Base-by-base conservation (phyloP, 1,284 basidiomycete genomes). In the Ustilago hordei region DNA sequence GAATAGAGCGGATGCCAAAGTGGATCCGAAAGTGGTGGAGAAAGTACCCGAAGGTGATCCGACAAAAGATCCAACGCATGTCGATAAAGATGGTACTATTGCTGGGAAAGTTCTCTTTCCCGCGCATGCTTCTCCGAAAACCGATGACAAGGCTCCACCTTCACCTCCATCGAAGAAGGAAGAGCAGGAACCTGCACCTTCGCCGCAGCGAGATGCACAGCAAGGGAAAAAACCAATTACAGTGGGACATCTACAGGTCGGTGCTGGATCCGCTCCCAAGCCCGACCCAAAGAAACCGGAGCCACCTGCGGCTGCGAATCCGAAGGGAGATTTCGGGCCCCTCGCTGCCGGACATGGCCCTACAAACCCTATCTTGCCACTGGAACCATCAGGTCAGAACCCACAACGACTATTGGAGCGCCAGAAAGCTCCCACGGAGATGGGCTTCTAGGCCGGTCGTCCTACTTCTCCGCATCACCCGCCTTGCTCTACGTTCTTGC, bases 381-480 rank as follows among this genome's bases (percentile, higher is more conserved):
- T 19, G 13, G 43, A 45, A 36, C 36, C 34, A 2, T 23, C 43
- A 13, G 43, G 43, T 45, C 43, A 48, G n/a, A 19, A 39, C 7
- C 17, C 43, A 36, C n/a, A 43, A 28, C 48, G 36, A 31, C 43
- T 17, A 19, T 12, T n/a, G 12, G 17, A 43, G 4, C 47, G 19
- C 2, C 68, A 70, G 50, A 63, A 64, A n/a, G 69, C 70, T 8
- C 64, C 59, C 12, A 69, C 61, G 8, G 8, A 9, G 0, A 69
- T 75, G 67, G 72, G 72, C 11, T 75, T 75, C 62, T 59, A 28
- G 23, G 3, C 23, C 23, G 23, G 23, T 28, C 23, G 23, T 28
- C 23, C 23, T 28, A 28, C 3, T 28, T 28, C 23, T 28, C 23
- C 23, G 23, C 23, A 28, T 28, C 23, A 28, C 23, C 23, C 3